Evolutionary conservation across 805 yeast species (phyloP), one percentile per base, ranked within the genome.

Genomic region (Starmerella khaoyaiensis): DNA sequence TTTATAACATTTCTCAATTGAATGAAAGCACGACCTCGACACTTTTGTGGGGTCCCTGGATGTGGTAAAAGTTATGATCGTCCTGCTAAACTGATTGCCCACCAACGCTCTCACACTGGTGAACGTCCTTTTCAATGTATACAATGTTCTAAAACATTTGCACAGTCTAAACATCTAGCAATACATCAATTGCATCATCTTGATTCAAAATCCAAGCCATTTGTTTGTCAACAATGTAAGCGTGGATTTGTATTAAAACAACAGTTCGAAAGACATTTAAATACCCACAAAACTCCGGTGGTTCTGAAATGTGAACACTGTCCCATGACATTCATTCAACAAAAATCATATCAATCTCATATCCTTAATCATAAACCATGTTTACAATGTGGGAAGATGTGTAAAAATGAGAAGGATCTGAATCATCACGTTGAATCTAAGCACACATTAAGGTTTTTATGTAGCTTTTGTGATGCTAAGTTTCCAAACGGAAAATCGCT

Each of bases 21-120:
- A 10, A 37, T 27, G 37, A 37, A 38, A 22, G 29, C 39, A n/a
- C 17, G 46, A 22, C 46, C 46, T 11, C 36, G 57, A 18, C 77
- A 78, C 52, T 51, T 56, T 10, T 87, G 97, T 56, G 69, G 42
- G 3, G 50, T 45, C 5, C 42, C 66, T 15, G 68, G 70, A 3
- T 90, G 97, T 52, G 69, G 60, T 21, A 87, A 83, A 55, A 69
- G 79, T 1, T 87, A 83, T 51, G 62, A 79, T 5, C 66, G 87
- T 33, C 96, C 96, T 0, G 76, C 93, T 1, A 63, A 83, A 9
- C 62, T 90, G 35, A 80, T 76, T 24, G 94, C 82, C 50, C 98
- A 90, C 52, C 65, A 69, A 43, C 63, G 87, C 27, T 58, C 79
- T 0, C 98, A 90, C 51, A 69, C 79, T 2, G 79, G 81, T 42